Percentiles rank a stretch among this genome's conserved stretches.
Evolutionary conservation across 202 grass and related monocot genomes (phyloP).

Genomic region (Schoenoplectus triqueter): DNA sequence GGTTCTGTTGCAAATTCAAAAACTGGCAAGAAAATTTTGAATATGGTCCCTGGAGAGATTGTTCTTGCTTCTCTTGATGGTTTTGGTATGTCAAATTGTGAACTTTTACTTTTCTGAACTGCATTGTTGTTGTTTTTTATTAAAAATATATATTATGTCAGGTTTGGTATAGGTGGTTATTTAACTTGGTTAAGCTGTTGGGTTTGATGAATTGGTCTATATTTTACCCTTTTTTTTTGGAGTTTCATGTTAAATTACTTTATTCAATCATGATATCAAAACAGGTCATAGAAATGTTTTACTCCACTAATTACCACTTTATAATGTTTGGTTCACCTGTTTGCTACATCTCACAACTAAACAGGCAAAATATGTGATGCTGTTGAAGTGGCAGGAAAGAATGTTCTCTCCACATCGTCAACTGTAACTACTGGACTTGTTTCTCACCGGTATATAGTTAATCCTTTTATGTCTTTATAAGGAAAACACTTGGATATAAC

Average conservation of each 20-base stretch:
- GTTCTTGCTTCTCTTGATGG: constrained; percentile 93
- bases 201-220: neutral
- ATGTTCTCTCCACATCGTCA: constrained; percentile 83
- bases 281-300: neutral
- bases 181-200: neutral
- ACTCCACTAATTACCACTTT: constrained; percentile 7
- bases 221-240: constrained; percentile 4
- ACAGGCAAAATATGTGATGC: constrained; percentile 88
- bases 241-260: neutral
- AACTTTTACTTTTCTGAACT: neutral
- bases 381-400: constrained; percentile 79
- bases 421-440: constrained; percentile 81
- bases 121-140: neutral
- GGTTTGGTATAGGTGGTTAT: neutral
- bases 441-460: constrained; percentile 62
- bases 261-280: neutral
- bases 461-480: constrained; percentile 8
- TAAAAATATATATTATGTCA: neutral
- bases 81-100: constrained; percentile 60
- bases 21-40: constrained; percentile 71
- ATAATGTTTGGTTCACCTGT: neutral
- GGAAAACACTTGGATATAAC: neutral
- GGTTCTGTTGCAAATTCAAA: constrained; percentile 70
- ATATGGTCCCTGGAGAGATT: constrained; percentile 67
- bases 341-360: constrained; percentile 8